phyloP scores from a whole-genome alignment of 2,329 filamentous ascomycete species.

The Trichophyton simii region DNA sequence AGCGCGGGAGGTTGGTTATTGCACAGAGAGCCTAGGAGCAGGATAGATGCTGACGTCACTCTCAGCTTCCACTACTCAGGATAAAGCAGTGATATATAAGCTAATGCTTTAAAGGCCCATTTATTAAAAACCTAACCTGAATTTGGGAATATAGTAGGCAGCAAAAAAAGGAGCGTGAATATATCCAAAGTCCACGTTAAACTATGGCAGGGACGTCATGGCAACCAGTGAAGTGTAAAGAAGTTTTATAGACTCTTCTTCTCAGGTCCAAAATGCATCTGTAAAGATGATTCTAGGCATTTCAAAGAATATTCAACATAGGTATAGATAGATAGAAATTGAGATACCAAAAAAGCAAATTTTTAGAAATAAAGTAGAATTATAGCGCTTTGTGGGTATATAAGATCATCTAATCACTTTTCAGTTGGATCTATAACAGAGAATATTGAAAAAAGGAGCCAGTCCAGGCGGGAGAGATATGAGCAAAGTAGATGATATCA shows the following conservation, averaged over 20 bases:
- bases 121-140: too few relatives aligned
- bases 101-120: too few relatives aligned
- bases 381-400: not conserved
- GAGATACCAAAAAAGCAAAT: not conserved
- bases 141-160: too few relatives aligned
- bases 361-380: not conserved
- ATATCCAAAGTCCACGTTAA: not conserved
- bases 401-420: not conserved
- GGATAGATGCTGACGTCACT: not conserved
- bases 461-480: not conserved
- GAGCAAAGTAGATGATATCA: conserved; percentile 1
- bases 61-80: too few relatives aligned
- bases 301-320: too few relatives aligned
- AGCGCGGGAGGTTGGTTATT: not conserved
- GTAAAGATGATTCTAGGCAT: not conserved
- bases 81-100: too few relatives aligned
- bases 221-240: not conserved
- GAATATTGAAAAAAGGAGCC: not conserved
- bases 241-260: not conserved
- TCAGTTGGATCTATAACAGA: not conserved
- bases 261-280: not conserved
- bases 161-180: not conserved
- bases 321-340: not conserved
- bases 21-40: not conserved
- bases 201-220: not conserved